Evolutionary conservation across 805 yeast genomes (phyloP), one percentile per base, ranked within the genome.

Genomic region (Saccharomycopsis lassenensis): DNA sequence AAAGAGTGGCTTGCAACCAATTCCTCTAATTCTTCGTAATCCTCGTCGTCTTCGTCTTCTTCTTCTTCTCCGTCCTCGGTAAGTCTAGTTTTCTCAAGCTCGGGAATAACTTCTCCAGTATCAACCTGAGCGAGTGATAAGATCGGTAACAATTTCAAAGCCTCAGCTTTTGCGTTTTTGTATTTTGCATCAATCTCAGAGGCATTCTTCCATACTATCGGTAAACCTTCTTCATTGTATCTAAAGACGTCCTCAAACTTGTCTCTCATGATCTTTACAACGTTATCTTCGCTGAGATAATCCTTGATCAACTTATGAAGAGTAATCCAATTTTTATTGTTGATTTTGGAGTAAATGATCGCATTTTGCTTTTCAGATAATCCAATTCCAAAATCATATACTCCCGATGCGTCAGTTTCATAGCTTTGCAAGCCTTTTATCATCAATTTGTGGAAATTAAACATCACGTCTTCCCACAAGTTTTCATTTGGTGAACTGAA

Each of bases 161-260:
- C 75, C 24, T 59, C 50, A 2, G 66, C 63, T 46, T 72, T 74
- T 2, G 96, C 78, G 12, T 61, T 57, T 25, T 65, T 62, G 50
- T 74, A 89, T 12, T 69, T 68, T 2, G 55, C 55, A 39, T 86
- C 94, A 40, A 91, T 70, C 47, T 87, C 93, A 28, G 63, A 65
- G 21, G 77, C 69, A 37, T 74, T 76, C 46, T 71, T 74, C 82
- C 94, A 89, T 22, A 87, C 63, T 25, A 74, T 68, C 10, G 98
- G 98, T 20, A 84, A 57, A 2, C 87, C 93, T 42, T 77, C 69
- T 24, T 69, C 76, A 54, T 86, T 95, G 53, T 81, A 91, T 48
- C 89, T 67, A 61, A 91, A 89, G 29, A 58, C 62, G 39, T 76
- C 83, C 48, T 89, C 96, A 59, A 91, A 89, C 40, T 72, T 62